Evolutionary conservation across 257 asterid species (phyloP), one percentile per base, ranked within the genome.

Genomic region (Thymus mandschuricus): DNA sequence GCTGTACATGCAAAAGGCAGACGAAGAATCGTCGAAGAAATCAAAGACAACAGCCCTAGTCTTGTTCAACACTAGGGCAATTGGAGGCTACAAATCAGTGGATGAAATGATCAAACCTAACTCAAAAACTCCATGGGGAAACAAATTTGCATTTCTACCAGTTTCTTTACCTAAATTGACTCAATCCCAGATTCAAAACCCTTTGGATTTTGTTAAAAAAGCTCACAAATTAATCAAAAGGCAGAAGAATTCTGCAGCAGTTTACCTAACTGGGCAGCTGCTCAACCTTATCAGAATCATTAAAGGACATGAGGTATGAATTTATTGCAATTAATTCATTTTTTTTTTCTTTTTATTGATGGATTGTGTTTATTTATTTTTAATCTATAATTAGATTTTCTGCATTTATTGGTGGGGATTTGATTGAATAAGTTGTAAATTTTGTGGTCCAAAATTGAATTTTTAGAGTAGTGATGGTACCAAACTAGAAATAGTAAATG

Each of bases 61-160:
- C 6, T 49, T 88, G 59, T 79, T 90, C 38, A 88, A 91, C 81
- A 89, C 95, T 0, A 72, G 96, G 74, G 86, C 74, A 10, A 63
- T 79, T 2, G 81, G 80, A 10, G 97, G 95, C 10, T 91, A 89
- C 77, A 83, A 82, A 43, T 84, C 96, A 13, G 85, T 91, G 1
- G 76, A 60, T 1, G 97, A 89, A 55, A 89, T 91, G 95, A 57
- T 80, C 29, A 83, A 83, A 58, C 91, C 92, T 1, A 70, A 81
- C 40, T 66, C 96, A 1, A 66, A 82, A 27, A 78, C 62, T 73
- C 86, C 91, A 1, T 91, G 95, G 95, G 96, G 96, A 3, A 91
- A 91, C 52, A 88, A 75, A 4, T 80, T 89, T 21, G 84, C 91
- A 6, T 87, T 91, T 66, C 57, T 88, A 59, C 91, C 76, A 1